A percentile compares a stretch with the other conserved stretches of the same genome.
Conservation (phyloP, 1,139 yeast species). For the Torulaspora pretoriensis region DNA sequence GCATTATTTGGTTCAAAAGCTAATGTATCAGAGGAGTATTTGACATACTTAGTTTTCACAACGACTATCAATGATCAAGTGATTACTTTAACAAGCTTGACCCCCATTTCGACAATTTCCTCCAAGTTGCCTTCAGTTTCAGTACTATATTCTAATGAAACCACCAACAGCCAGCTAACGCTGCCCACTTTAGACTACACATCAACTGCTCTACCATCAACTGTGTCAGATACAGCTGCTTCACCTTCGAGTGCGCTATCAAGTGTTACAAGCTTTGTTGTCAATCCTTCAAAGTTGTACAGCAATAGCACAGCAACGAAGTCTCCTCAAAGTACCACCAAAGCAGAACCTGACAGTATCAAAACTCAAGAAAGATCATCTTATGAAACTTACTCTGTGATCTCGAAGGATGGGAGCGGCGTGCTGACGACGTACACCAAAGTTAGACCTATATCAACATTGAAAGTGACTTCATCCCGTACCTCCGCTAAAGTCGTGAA, state of each 20-base stretch:
- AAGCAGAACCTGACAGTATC: not conserved
- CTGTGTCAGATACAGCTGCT: too few species aligned
- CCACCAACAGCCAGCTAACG: not conserved
- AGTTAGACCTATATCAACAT: slow-evolving; percentile 3
- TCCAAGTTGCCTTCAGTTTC: not conserved
- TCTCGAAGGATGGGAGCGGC: slow-evolving; percentile 14
- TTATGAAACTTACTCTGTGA: slow-evolving; percentile 16
- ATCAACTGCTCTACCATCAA: too few species aligned
- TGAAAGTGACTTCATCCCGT: not conserved
- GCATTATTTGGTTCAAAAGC: not conserved
- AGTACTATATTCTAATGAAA: not conserved
- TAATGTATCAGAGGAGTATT: slow-evolving; percentile 1
- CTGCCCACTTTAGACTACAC: not conserved
- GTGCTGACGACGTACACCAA: slow-evolving; percentile 10
- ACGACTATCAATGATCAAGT: slow-evolving; percentile 10
- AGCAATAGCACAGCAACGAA: slow-evolving; percentile 9
- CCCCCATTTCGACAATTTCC: slow-evolving; percentile 3
- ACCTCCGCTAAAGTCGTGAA: slow-evolving; percentile 12
- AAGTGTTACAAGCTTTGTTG: not conserved
- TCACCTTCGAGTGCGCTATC: too few species aligned
- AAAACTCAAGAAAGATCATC: not conserved
- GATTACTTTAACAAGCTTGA: slow-evolving; percentile 9
- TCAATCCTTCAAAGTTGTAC: not conserved
- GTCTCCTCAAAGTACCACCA: not conserved
- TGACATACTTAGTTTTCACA: slow-evolving; percentile 10